Base-by-base conservation (phyloP, 208 protist genomes). In the Zelonia costaricensis region DNA sequence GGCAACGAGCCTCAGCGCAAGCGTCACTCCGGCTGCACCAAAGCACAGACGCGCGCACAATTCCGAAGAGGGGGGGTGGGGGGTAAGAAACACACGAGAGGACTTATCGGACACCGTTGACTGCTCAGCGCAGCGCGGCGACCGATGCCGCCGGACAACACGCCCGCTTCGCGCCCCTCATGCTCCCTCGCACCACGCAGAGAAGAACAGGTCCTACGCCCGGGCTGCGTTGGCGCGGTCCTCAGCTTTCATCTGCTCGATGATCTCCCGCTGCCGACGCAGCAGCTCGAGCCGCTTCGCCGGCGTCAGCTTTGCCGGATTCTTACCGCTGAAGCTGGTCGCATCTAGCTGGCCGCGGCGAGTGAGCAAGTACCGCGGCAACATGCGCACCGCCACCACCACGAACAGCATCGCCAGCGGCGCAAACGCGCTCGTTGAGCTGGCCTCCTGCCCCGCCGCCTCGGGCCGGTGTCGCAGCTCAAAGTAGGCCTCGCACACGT, bases 161-260 rank as follows among this genome's bases (percentile, higher is more conserved):
- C n/a, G n/a, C n/a, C n/a, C n/a, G n/a, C n/a, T n/a, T n/a, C n/a
- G n/a, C n/a, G n/a, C n/a, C n/a, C n/a, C n/a, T n/a, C n/a, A n/a
- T n/a, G n/a, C n/a, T n/a, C n/a, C n/a, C n/a, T n/a, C n/a, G n/a
- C n/a, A n/a, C n/a, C n/a, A n/a, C n/a, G n/a, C n/a, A n/a, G n/a
- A n/a, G n/a, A n/a, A n/a, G n/a, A n/a, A n/a, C n/a, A n/a, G n/a
- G n/a, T n/a, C n/a, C n/a, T n/a, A n/a, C n/a, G n/a, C n/a, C n/a
- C n/a, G n/a, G 27, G 30, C 20, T 15, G 28, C 36, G 35, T 65
- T 61, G 0, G 42, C 69, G 2, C 23, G 35, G 52, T 88, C 81
- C 45, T 89, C 67, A 38, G 74, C 62, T 46, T 87, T 90, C 87
- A 93, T 93, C 45, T 72, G 44, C 23, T 55, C 57, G 52, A 93